Percentiles rank a stretch among this genome's conserved stretches.
Conservation (phyloP, 257 asterid species). For the Galeopsis tetrahit region DNA sequence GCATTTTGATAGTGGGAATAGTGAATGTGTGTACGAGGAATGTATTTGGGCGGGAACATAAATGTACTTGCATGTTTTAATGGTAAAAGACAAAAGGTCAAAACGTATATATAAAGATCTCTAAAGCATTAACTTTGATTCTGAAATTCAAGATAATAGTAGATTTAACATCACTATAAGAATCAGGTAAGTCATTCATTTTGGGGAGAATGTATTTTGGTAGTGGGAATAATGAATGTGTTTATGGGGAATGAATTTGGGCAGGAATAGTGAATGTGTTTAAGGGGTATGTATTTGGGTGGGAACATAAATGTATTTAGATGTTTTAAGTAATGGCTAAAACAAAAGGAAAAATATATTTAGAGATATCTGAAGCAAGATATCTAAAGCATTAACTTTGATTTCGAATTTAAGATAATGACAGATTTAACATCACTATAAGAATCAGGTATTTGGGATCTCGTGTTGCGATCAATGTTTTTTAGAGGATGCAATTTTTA, state of each 20-base stretch:
- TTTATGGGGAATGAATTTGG: neutral
- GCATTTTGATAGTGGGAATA: no score
- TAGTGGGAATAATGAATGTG: neutral
- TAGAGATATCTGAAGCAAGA: neutral
- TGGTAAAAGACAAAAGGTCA: neutral
- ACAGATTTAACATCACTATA: neutral
- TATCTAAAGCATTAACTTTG: neutral
- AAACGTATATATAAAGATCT: neutral
- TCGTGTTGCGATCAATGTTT: no score
- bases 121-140: neutral
- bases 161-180: neutral
- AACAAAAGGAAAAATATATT: neutral
- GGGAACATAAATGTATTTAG: neutral
- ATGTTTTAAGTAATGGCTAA: neutral
- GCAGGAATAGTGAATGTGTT: neutral
- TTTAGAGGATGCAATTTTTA: neutral
- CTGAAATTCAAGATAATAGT: neutral
- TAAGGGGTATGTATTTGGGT: neutral
- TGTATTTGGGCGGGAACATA: neutral
- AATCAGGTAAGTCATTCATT: no score
- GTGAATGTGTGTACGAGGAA: neutral
- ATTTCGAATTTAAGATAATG: neutral
- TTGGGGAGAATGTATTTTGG: neutral
- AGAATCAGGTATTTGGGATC: no score
- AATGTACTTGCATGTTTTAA: neutral